Base-by-base conservation (phyloP, 352 stramenopile genomes). In the Saprolegnia parasitica region DNA sequence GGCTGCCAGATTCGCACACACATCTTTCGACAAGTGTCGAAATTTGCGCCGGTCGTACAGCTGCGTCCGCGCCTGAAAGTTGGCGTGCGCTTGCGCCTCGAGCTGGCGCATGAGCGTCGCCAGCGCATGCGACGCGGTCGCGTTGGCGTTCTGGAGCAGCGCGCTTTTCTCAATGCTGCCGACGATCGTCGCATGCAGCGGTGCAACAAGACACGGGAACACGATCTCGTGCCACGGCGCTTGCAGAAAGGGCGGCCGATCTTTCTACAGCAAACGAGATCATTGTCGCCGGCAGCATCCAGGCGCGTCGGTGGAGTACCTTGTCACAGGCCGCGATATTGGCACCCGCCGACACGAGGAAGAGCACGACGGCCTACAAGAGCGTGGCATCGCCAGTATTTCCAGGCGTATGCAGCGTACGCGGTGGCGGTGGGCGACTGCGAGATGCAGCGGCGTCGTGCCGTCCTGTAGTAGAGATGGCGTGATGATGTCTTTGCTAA, bases 161-260 rank as follows among this genome's bases (percentile, higher is more conserved):
- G 45, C 54, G 39, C 49, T 55, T 0, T 21, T n/a, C 20, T 58
- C 20, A 29, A 70, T 63, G 50, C 42, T 54, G 5, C 5, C 26
- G 21, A 21, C 5, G 50, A 70, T 58, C 15, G 42, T 57, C 18
- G 23, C 35, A 39, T 70, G 63, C 1, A 39, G 15, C 16, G 63
- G 63, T 8, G 63, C 21, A 3, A 70, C 20, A 18, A 70, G 63
- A 24, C 63, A 70, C 11, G 63, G 63, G 21, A 50, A 70, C 21
- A 70, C 13, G 11, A 70, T 62, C 2, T 52, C 16, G 42, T 70
- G 63, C 63, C 63, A 70, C 15, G 63, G 49, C 6, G 63, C 63
- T 37, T 42, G 42, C 24, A 70, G 46, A 56, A 70, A 70, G n/a
- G 63, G 63, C 18, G 20, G 6, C 3, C 55, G n/a, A 4, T 42